These are phyloP conservation scores for Aristolochia fimbriata DNA, from an alignment of 164 flowering plant genomes.

Conservation along the genomic window DNA sequence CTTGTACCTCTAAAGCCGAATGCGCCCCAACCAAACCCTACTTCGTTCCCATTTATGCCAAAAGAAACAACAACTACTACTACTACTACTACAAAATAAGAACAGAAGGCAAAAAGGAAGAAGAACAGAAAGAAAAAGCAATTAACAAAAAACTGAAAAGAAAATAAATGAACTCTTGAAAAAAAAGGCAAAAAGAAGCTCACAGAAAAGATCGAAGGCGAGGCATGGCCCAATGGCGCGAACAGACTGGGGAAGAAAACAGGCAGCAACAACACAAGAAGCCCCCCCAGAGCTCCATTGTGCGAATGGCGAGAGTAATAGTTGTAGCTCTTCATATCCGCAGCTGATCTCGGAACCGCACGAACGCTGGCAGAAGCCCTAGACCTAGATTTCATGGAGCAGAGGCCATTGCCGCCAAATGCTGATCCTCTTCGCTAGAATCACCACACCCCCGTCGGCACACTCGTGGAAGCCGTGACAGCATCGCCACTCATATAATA, in stretches of 20 bases:
- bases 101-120: neutral
- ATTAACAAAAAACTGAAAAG: too few species aligned
- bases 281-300: conserved; percentile 34
- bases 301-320: conserved; percentile 2
- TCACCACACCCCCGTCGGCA: too few species aligned
- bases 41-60: too few species aligned
- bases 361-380: neutral
- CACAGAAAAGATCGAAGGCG: conserved; percentile 61
- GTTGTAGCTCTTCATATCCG: conserved; percentile 1
- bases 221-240: conserved; percentile 46
- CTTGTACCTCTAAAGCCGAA: too few species aligned
- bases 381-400: conserved; percentile 4
- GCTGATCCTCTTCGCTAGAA: neutral
- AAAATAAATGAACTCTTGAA: too few species aligned
- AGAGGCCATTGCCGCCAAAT: neutral
- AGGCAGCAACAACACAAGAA: conserved; percentile 39
- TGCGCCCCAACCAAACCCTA: too few species aligned
- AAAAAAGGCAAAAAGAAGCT: neutral
- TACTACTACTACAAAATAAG: neutral
- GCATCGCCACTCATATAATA: too few species aligned
- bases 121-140: neutral
- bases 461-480: too few species aligned
- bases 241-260: conserved; percentile 37
- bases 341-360: neutral
- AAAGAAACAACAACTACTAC: neutral